Base-by-base conservation (phyloP, 805 yeast species). In the Kluyveromyces nonfermentans region DNA sequence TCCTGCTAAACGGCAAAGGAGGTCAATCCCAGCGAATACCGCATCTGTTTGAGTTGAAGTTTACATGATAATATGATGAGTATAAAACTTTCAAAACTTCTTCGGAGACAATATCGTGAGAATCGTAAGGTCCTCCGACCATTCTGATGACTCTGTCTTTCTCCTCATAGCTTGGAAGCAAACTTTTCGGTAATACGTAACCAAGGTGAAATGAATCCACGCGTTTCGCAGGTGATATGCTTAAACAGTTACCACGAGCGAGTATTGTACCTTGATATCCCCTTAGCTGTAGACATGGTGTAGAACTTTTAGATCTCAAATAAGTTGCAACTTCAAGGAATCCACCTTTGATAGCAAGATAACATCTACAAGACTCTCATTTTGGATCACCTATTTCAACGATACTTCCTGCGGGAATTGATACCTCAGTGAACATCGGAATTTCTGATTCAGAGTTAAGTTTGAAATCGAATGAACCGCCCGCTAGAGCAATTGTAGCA, bases 41-140 rank as follows among this genome's bases (percentile, higher is more conserved):
- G 64, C 90, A 90, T 63, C 98, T 77, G 68, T 90, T 90, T 25
- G 97, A 89, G 68, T 90, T 90, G 72, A 93, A 93, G 63, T 93
- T 97, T 40, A 90, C 88, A 64, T 88, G 89, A 97, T 97, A 90
- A 48, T 75, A 76, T 42, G 78, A 73, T 4, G 72, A 56, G 60
- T 90, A 87, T 67, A 90, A 89, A 44, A 81, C 84, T 31, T 72
- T 70, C 16, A 87, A 78, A 10, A 85, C 77, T 60, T 85, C 95
- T 10, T 72, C 63, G 43, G 76, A 75, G 72, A 93, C 90, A 66
- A 89, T 87, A 63, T 90, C 98, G 15, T 97, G 97, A 5, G 96
- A 78, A 1, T 97, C 97, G 64, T 90, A 97, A 20, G 98, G 98
- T 43, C 98, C 98, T 63, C 94, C 82, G 8, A 96, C 86, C 38